Evolutionary conservation across 2,329 filamentous ascomycete genomes (phyloP), one percentile per base, ranked within the genome.

Genomic region (Chrysoporthe cubensis): DNA sequence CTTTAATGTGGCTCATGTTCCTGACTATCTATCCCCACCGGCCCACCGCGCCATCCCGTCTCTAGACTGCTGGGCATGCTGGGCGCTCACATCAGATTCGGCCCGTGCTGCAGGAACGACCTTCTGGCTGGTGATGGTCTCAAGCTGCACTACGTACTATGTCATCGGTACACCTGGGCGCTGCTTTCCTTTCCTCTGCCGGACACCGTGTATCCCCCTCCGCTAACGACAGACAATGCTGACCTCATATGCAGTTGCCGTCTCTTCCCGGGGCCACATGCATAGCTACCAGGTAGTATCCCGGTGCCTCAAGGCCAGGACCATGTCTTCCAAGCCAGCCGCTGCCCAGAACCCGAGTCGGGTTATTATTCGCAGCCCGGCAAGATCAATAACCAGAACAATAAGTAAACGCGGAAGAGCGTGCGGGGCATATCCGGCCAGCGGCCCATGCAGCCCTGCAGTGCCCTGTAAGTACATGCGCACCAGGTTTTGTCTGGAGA

Each of bases 1-100:
- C 59, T 61, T 16, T 46, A 61, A 34, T 61, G 59, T 34, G 42
- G 59, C 59, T 44, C 59, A 21, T 48, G 59, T 61, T 61, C 59
- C 59, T 61, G 59, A 61, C 59, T 61, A 48, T 48, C 59, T 16
- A 57, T 56, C 54, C 54, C 54, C 14, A 57, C 34, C 54, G 54
- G n/a, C 54, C 16, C 8, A n/a, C 34, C 34, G n/a, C 34, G 32
- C 54, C 54, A 40, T 21, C 34, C 54, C 54, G 34, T 57, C 34
- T 57, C 54, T 40, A 16, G 54, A 18, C 34, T 40, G 32, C 16
- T 57, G 32, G 16, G 5, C 34, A 40, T 40, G 32, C 16, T 57
- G 32, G 16, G 5, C 34, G 40, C 54, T 40, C 9, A 46, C 44
- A 46, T 13, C 13, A 46, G 44, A 46, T 46, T 13, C 44, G 44